Evolutionary conservation across 2,329 filamentous ascomycete species (phyloP), one percentile per base, ranked within the genome.

Genomic region (Diaporthe aspalathi): DNA sequence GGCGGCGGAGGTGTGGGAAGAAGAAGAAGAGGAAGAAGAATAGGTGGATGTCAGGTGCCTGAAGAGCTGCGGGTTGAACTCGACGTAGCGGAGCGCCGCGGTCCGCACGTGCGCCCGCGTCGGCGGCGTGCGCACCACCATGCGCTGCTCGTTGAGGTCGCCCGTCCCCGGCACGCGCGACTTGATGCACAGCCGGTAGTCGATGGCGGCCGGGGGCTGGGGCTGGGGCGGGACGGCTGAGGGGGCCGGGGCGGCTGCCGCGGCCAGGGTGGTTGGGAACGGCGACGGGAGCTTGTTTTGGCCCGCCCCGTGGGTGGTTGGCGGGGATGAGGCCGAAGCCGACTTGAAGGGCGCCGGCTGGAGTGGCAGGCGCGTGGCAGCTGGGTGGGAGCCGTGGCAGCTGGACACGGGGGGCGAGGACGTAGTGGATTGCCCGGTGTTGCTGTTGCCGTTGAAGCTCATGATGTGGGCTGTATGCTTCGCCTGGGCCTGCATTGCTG

Each of bases 141-240:
- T 54, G 65, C 69, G 69, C 50, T 71, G 62, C 54, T 68, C 63
- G 47, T 17, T 50, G 22, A 38, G 22, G 43, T 50, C 66, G 40
- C 35, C 52, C 22, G 53, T n/a, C n/a, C 53, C 66, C 16, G 66
- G 52, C 14, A 38, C 22, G 60, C 24, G 50, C 20, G 57, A 50
- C 32, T 38, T 71, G 72, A 73, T 69, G 57, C 63, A 54, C 43
- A 73, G 65, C 22, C 69, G 45, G 69, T 66, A 73, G 68, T 73
- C 69, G 45, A 71, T 67, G 17, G 49, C n/a, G 52, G 35, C 22
- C 24, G 40, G 38, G 53, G 24, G 38, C 47, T 52, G 14, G 12
- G 40, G 2, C 5, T 12, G 12, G 29, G 35, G 16, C 35, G 47
- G 22, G 27, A 40, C 14, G 38, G 12, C 6, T 20, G 29, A 14